Conservation (phyloP, 2,329 filamentous ascomycete species). For the Fusarium sp. region DNA sequence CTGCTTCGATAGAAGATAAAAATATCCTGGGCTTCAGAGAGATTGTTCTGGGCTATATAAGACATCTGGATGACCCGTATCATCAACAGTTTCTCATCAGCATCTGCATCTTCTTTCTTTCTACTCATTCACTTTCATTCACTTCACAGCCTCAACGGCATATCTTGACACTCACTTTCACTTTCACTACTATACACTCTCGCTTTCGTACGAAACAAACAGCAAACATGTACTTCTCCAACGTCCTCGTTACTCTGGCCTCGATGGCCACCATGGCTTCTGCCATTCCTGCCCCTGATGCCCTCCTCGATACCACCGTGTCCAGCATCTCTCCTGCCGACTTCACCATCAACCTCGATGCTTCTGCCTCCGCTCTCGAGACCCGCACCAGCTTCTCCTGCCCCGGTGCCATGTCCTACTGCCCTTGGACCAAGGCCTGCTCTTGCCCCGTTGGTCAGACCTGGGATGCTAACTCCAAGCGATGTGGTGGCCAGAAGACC, state of each 20-base stretch:
- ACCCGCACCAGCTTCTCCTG: slow-evolving; percentile 47
- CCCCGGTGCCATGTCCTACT: slow-evolving; percentile 52
- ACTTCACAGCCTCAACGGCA: slow-evolving; percentile 19
- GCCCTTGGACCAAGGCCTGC: slow-evolving; percentile 55
- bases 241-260: slow-evolving; percentile 40
- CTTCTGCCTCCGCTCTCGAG: slow-evolving; percentile 34
- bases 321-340: slow-evolving; percentile 28
- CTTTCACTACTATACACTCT: not conserved
- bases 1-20: not conserved
- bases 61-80: slow-evolving; percentile 9
- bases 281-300: slow-evolving; percentile 36
- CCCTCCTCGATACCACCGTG: slow-evolving; percentile 48
- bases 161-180: slow-evolving; percentile 11
- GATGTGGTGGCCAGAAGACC: slow-evolving; percentile 45
- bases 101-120: slow-evolving; percentile 14
- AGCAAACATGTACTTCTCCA: slow-evolving; percentile 48
- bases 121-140: slow-evolving; percentile 31
- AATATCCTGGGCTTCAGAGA: not conserved
- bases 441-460: slow-evolving; percentile 56
- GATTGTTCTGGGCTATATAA: slow-evolving; percentile 27
- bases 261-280: slow-evolving; percentile 45
- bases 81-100: slow-evolving; percentile 17
- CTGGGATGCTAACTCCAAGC: slow-evolving; percentile 47
- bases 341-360: slow-evolving; percentile 28
- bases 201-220: not conserved